Evolutionary conservation across 495 filamentous ascomycete species (phyloP).

Genomic region (Podospora conica): DNA sequence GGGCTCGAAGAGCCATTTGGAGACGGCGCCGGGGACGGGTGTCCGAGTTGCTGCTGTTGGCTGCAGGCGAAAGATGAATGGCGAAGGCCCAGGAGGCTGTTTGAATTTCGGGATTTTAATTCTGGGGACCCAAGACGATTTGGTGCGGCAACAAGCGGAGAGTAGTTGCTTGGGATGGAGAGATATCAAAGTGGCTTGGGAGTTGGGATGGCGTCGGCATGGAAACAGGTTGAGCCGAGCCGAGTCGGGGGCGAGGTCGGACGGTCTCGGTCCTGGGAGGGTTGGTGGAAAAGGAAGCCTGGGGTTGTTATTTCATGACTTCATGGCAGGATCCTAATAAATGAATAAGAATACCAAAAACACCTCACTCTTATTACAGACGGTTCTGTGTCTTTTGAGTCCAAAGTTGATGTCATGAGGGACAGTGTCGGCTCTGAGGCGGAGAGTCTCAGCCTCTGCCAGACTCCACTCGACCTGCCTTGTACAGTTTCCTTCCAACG

Average conservation of each 20-base stretch:
- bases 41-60: constrained; percentile 19
- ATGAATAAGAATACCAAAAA: constrained; percentile 17
- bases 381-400: background rate
- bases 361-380: background rate
- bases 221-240: constrained; percentile 1
- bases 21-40: constrained; percentile 1
- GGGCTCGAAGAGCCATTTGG: constrained; percentile 5
- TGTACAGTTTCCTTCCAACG: background rate
- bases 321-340: constrained; percentile 40
- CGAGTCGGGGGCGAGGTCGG: background rate
- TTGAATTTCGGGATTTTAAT: constrained; percentile 40
- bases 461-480: background rate
- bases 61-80: constrained; percentile 37
- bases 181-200: background rate
- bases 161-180: constrained; percentile 11
- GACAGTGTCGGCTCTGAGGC: background rate
- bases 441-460: too few relatives aligned
- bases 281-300: constrained; percentile 8
- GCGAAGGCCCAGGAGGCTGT: constrained; percentile 43
- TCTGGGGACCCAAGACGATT: constrained; percentile 21
- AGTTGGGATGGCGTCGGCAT: background rate
- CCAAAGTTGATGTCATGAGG: background rate
- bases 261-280: background rate
- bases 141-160: constrained; percentile 7
- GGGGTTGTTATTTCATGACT: constrained; percentile 36